Evolutionary conservation across 2,329 filamentous ascomycete genomes (phyloP), one percentile per base, ranked within the genome.

Genomic region (Paraconiothyrium sp.): DNA sequence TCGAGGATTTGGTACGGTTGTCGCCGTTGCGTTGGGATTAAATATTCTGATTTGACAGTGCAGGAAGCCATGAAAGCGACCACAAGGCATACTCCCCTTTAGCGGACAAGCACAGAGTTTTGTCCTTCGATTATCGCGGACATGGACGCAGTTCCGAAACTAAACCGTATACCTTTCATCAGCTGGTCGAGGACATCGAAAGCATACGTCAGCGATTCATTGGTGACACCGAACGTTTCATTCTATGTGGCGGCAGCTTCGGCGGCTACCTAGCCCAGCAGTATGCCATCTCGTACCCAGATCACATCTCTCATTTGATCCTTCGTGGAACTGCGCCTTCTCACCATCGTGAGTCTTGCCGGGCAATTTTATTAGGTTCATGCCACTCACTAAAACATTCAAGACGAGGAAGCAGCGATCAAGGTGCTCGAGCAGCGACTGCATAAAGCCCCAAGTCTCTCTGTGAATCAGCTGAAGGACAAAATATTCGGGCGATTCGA

Each of bases 171-270:
- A 46, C 54, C 13, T 56, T 56, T 24, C 13, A 56, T n/a, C 78
- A 80, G 65, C 65, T 81, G 7, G 77, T 79, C 6, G 78, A 79
- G 22, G 76, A 80, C 51, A 72, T 80, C 30, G 77, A 80, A 24
- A 71, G 64, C 0, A 54, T 80, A 41, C 54, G 54, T 3, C 22
- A 34, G 3, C 22, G 35, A 11, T 71, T 74, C 30, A 79, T 79
- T 65, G 65, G 66, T 1, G 71, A 67, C 1, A 56, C 58, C 5
- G 57, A 70, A 0, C 47, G 62, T 22, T 72, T 70, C 13, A 72
- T 80, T 35, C 71, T 81, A 24, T 76, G 75, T 14, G 79, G 78
- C 9, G 79, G 79, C 2, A 80, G 78, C 58, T 81, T 81, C 48
- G 79, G 79, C 10, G 79, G 78, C 0, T 81, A 77, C 41, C 63